Evolutionary conservation across 495 filamentous ascomycete species (phyloP).

Genomic region (Rusavskia elegans): DNA sequence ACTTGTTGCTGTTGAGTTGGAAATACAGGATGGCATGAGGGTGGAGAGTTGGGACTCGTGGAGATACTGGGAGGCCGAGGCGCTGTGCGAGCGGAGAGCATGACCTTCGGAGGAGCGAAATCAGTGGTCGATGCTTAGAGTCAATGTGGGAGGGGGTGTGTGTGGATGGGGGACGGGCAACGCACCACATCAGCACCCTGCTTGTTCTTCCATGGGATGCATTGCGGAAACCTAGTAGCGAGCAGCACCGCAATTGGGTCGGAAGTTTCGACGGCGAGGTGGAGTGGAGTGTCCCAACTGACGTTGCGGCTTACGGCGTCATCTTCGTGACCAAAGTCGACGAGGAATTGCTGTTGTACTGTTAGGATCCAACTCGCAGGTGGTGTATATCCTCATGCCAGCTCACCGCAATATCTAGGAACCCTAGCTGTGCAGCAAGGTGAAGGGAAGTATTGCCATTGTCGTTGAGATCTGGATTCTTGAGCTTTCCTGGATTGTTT

Average conservation of each 20-base stretch:
- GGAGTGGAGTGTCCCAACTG: constrained; percentile 52
- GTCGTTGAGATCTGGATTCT: constrained; percentile 49
- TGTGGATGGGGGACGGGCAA: background rate
- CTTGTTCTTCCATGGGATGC: constrained; percentile 36
- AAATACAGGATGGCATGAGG: no score
- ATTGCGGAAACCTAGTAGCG: constrained; percentile 16
- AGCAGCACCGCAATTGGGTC: constrained; percentile 46
- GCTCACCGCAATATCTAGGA: background rate
- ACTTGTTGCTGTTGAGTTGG: no score
- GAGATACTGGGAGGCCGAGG: background rate
- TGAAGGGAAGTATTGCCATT: constrained; percentile 61
- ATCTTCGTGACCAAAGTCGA: constrained; percentile 15
- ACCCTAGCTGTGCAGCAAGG: constrained; percentile 37
- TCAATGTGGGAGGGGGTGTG: background rate
- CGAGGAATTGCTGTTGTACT: constrained; percentile 9
- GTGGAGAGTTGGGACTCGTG: background rate
- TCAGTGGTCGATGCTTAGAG: no score
- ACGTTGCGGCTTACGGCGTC: constrained; percentile 50
- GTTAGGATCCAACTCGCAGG: no score
- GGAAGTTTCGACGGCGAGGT: constrained; percentile 38
- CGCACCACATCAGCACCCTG: constrained; percentile 38
- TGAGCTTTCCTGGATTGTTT: constrained; percentile 48
- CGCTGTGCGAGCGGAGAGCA: constrained; percentile 9
- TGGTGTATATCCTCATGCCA: background rate
- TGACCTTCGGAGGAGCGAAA: constrained; percentile 4